Evolutionary conservation across 768 basidiomycete genomes (phyloP), one percentile per base, ranked within the genome.

Genomic region (Lepiota subincarnata): DNA sequence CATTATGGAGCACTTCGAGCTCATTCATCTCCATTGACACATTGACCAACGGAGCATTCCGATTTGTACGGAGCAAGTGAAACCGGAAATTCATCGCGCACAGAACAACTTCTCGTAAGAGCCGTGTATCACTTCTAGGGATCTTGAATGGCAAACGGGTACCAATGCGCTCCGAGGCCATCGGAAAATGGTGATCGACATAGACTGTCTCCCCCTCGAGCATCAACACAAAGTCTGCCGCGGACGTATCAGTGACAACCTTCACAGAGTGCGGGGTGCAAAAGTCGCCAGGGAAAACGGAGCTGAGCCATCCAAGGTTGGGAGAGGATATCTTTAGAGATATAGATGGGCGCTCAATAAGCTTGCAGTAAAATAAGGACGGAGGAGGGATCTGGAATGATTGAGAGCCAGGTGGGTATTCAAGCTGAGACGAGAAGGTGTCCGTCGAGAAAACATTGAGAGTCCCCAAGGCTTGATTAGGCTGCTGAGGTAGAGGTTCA

Each of bases 11-110:
- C 14, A 50, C 50, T 34, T 61, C 53, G 18, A 72, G 58, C 44
- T 57, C 53, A 13, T 65, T 57, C 8, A 72, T 59, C 44, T 70
- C 69, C 67, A 72, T 68, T 48, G 57, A 60, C 2, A 69, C 66
- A 6, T 52, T 44, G 35, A 44, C 19, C 62, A 56, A 3, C 59
- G 46, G 37, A 64, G 62, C 14, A 7, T 55, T 38, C 0, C 57
- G 53, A 11, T 61, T 62, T 1, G 50, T 53, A 2, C 68, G 59
- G 1, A 55, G 62, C 6, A 71, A 64, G 42, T 73, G 70, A 36
- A 66, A 62, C 24, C 63, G 56, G 53, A 70, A 71, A 39, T 67
- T 62, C 1, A 60, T 49, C 10, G 52, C 56, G 4, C 50, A 48
- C 42, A 52, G 50, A 6, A 65, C 57, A 34, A 68, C 55, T 3